phyloP scores from a whole-genome alignment of 352 stramenopile species.

The Globisporangium acanthophoron region DNA sequence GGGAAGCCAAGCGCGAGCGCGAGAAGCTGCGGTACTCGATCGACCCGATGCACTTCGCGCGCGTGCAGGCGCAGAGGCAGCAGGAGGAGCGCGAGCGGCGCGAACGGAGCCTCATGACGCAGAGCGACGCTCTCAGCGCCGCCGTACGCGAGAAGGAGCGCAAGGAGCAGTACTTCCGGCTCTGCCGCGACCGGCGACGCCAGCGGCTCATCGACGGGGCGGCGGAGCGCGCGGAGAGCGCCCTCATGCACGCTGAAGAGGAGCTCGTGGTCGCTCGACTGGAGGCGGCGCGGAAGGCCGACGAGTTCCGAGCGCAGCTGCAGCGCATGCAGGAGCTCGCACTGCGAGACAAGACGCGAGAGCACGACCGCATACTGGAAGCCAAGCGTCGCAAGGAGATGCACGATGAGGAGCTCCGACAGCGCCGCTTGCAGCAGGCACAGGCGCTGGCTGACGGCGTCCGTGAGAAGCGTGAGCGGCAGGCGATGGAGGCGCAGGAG shows the following conservation, averaged over 20 bases:
- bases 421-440: slow-evolving; percentile 35
- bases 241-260: slow-evolving; percentile 48
- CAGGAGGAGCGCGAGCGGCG: slow-evolving; percentile 46
- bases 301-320: slow-evolving; percentile 33
- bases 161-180: slow-evolving; percentile 37
- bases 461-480: slow-evolving; percentile 38
- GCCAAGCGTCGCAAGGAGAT: slow-evolving; percentile 49
- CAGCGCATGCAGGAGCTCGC: slow-evolving; percentile 38
- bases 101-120: slow-evolving; percentile 38
- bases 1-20: slow-evolving; percentile 43
- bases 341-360: slow-evolving; percentile 23
- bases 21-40: slow-evolving; percentile 37
- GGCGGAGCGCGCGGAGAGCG: slow-evolving; percentile 24
- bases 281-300: slow-evolving; percentile 9
- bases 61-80: slow-evolving; percentile 30
- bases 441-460: slow-evolving; percentile 20
- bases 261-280: slow-evolving; percentile 12
- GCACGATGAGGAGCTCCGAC: slow-evolving; percentile 57
- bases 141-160: slow-evolving; percentile 26
- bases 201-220: slow-evolving; percentile 23
- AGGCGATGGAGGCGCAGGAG: slow-evolving; percentile 44
- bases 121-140: slow-evolving; percentile 26
- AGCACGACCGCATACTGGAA: slow-evolving; percentile 34
- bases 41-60: slow-evolving; percentile 51
- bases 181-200: slow-evolving; percentile 27